Evolutionary conservation across 208 protist genomes (phyloP).

Genomic region (Tritrichomonas foetus): DNA sequence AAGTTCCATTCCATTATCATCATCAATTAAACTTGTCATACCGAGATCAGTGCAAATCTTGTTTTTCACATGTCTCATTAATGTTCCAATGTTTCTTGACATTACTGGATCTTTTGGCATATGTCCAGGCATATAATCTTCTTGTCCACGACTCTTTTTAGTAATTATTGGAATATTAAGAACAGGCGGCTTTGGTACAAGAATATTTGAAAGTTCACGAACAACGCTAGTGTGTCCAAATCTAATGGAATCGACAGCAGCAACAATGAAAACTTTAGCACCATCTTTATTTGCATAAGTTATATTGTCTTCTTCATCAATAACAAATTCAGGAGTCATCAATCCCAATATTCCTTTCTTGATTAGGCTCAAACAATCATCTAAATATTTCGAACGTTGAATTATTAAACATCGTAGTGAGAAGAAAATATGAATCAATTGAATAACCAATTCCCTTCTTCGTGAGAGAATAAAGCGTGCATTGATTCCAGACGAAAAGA

Average conservation of each 20-base stretch:
- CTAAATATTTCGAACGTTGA: neutral
- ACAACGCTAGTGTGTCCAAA: neutral
- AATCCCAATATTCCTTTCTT: neutral
- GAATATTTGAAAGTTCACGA: neutral
- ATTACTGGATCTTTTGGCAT: neutral
- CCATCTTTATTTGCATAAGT: neutral
- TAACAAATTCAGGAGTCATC: neutral
- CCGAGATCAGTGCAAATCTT: neutral
- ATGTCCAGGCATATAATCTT: neutral
- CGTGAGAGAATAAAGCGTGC: neutral
- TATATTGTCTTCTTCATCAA: conserved; percentile 11
- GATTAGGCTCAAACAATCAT: neutral
- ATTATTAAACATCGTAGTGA: neutral
- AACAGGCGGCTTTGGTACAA: neutral
- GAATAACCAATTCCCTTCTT: neutral
- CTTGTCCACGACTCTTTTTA: neutral
- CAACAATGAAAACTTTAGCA: neutral
- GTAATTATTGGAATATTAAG: neutral
- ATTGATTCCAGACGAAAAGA: neutral
- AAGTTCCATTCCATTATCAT: neutral
- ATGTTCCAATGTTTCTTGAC: neutral
- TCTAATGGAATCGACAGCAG: neutral
- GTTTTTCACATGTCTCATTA: conserved; percentile 17
- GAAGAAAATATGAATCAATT: neutral
- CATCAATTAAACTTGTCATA: neutral